Percentiles rank a stretch among this genome's conserved stretches.
Evolutionary conservation across 2,329 filamentous ascomycete genomes (phyloP).

Genomic region (Dactylellina parvicollis): DNA sequence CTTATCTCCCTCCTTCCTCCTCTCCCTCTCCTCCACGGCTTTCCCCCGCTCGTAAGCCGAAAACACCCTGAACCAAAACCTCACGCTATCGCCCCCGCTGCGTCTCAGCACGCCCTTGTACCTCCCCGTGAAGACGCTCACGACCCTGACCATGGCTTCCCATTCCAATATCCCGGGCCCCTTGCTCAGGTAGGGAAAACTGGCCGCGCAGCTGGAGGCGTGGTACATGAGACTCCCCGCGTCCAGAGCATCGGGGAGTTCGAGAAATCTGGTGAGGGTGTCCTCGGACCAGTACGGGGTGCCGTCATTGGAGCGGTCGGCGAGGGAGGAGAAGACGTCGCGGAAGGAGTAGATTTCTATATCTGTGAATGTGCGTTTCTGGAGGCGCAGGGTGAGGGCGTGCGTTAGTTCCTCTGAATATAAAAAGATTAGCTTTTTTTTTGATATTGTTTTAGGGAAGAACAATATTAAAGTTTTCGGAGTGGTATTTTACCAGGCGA

Average conservation of each 20-base stretch:
- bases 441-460: no score
- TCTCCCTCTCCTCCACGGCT: conserved; percentile 11
- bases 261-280: conserved; percentile 76
- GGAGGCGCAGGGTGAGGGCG: conserved; percentile 65
- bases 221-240: conserved; percentile 76
- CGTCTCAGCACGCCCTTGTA: conserved; percentile 70
- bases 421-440: neutral
- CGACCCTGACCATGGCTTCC: conserved; percentile 76
- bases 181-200: conserved; percentile 75
- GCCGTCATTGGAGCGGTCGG: conserved; percentile 69
- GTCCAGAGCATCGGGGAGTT: conserved; percentile 75
- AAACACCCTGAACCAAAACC: conserved; percentile 75
- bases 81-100: conserved; percentile 65
- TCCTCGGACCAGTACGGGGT: conserved; percentile 75
- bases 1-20: neutral
- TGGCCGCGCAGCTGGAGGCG: conserved; percentile 75
- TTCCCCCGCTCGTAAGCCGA: conserved; percentile 74
- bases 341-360: conserved; percentile 78
- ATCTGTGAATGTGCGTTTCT: conserved; percentile 74
- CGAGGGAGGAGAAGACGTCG: conserved; percentile 76
- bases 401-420: conserved; percentile 56
- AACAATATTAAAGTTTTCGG: neutral
- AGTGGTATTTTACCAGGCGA: conserved; percentile 25
- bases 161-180: conserved; percentile 76
- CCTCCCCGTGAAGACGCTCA: conserved; percentile 77